Conservation (phyloP, 2,329 filamentous ascomycete genomes). For the Cadophora malorum region DNA sequence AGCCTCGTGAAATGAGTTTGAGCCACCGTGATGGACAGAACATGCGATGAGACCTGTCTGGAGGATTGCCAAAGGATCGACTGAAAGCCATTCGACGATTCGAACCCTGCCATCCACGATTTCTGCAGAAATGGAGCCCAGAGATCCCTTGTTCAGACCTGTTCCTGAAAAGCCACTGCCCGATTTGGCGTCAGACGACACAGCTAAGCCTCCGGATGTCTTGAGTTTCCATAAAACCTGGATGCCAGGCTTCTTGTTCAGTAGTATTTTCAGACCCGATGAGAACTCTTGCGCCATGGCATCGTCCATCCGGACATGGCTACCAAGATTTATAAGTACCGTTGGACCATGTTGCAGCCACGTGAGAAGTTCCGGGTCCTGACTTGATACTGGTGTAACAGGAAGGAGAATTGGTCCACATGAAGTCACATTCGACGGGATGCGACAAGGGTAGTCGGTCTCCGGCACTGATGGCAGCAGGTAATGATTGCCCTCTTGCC, state of each 20-base stretch:
- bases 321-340: conserved; percentile 57
- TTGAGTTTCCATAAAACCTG: conserved; percentile 49
- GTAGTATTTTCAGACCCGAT: conserved; percentile 45
- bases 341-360: conserved; percentile 54
- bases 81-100: conserved; percentile 50
- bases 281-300: conserved; percentile 50
- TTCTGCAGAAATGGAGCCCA: conserved; percentile 26
- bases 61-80: conserved; percentile 48
- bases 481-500: conserved; percentile 43
- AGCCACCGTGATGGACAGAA: conserved; percentile 50
- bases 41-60: conserved; percentile 47
- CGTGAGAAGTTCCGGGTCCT: conserved; percentile 49
- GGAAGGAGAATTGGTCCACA: conserved; percentile 56
- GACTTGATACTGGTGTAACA: conserved; percentile 44
- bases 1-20: conserved; percentile 53
- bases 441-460: conserved; percentile 47
- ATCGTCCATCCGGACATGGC: conserved; percentile 37
- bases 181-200: conserved; percentile 14
- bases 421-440: conserved; percentile 50
- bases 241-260: conserved; percentile 42
- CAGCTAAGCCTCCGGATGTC: conserved; percentile 25
- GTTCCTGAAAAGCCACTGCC: conserved; percentile 15
- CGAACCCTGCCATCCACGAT: conserved; percentile 43
- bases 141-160: conserved; percentile 19
- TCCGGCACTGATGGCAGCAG: conserved; percentile 35